Percentiles rank a stretch among this genome's conserved stretches.
Conservation (phyloP, 1,284 basidiomycete genomes). For the Ustanciosporium gigantosporum region DNA sequence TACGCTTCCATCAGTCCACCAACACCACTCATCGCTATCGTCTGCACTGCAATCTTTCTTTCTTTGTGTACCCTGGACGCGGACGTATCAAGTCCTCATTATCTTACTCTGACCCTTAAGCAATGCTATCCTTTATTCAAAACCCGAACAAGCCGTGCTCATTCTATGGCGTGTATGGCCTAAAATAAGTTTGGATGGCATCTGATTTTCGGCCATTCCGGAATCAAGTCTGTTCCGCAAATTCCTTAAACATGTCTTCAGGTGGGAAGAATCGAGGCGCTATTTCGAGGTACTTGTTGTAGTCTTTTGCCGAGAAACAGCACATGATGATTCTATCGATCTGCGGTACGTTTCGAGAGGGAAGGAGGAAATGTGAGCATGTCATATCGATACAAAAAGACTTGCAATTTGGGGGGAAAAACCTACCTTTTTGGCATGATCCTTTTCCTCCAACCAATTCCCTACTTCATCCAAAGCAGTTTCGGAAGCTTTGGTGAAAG, state of each 20-base stretch:
- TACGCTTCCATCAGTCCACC: too few relatives aligned
- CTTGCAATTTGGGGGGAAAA: too few relatives aligned
- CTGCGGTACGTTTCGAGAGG: slow-evolving; percentile 4
- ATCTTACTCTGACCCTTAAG: too few relatives aligned
- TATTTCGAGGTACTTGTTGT: slow-evolving; percentile 18
- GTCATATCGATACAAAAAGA: too few relatives aligned
- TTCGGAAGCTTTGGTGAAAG: slow-evolving; percentile 41
- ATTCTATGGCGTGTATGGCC: background rate
- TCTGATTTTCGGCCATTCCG: too few relatives aligned
- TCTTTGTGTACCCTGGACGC: too few relatives aligned
- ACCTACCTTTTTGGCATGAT: slow-evolving; percentile 24
- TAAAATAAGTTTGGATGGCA: background rate
- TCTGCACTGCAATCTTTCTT: too few relatives aligned
- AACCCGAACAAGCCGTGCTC: too few relatives aligned
- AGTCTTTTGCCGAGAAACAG: slow-evolving; percentile 46
- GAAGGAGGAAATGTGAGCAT: too few relatives aligned
- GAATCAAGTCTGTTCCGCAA: slow-evolving; percentile 16
- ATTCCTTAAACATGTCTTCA: slow-evolving; percentile 13
- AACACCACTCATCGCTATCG: too few relatives aligned
- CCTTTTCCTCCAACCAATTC: slow-evolving; percentile 35
- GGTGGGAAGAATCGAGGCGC: slow-evolving; percentile 24
- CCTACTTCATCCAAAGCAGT: slow-evolving; percentile 44
- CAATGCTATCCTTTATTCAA: too few relatives aligned
- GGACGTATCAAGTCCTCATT: too few relatives aligned
- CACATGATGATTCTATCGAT: slow-evolving; percentile 48